Percentiles rank a stretch among this genome's conserved stretches.
Conservation (phyloP, 208 protist species). For the Crithidia acanthocephali region DNA sequence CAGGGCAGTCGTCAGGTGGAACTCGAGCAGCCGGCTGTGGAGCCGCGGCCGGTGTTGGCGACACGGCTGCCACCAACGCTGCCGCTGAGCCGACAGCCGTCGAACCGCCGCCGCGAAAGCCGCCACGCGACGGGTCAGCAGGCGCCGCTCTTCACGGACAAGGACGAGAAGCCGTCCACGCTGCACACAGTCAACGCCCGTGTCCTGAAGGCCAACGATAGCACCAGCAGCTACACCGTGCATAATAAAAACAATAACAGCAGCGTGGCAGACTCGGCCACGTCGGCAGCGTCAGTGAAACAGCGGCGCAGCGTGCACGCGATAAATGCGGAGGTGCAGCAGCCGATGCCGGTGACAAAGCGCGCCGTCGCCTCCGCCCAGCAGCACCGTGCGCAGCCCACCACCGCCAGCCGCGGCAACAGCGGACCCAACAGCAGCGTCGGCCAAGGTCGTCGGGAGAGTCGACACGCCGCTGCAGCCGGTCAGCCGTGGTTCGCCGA, state of each 20-base stretch:
- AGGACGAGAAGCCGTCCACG: not conserved
- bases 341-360: not conserved
- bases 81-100: not conserved
- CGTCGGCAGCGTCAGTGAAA: too few species aligned
- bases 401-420: not conserved
- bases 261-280: not conserved
- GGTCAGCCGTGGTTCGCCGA: not conserved
- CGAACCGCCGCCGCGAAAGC: not conserved
- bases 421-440: too few species aligned
- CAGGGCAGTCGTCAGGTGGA: slow-evolving; percentile 4
- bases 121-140: not conserved
- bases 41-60: not conserved
- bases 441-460: too few species aligned
- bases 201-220: not conserved
- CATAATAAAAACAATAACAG: not conserved
- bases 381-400: not conserved
- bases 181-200: not conserved
- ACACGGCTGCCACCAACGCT: not conserved
- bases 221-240: not conserved
- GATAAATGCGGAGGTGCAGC: not conserved
- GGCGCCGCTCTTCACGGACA: not conserved
- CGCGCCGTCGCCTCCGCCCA: not conserved
- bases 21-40: slow-evolving; percentile 2
- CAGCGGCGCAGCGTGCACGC: not conserved
- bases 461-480: not conserved